Evolutionary conservation across 1,284 basidiomycete genomes (phyloP).

Genomic region (Pisolithus thermaeus): DNA sequence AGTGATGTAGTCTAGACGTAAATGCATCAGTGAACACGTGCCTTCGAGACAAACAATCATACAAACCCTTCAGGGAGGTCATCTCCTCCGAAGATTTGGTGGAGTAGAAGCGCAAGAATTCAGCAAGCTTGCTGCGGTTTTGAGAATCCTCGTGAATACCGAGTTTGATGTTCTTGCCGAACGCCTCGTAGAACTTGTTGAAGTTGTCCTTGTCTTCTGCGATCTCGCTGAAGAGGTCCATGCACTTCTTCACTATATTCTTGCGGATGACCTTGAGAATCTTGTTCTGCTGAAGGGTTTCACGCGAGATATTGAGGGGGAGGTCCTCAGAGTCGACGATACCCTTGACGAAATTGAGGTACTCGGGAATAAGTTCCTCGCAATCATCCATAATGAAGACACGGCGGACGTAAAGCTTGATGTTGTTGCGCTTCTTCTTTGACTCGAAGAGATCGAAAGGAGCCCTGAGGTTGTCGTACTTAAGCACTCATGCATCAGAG

Average conservation of each 20-base stretch:
- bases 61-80: slow-evolving; percentile 87
- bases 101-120: slow-evolving; percentile 98
- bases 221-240: slow-evolving; percentile 95
- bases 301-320: slow-evolving; percentile 99
- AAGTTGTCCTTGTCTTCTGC: slow-evolving; percentile 99
- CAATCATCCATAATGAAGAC: slow-evolving; percentile 99
- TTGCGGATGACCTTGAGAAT: slow-evolving; percentile 99
- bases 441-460: slow-evolving; percentile 99
- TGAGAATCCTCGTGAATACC: slow-evolving; percentile 99
- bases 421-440: slow-evolving; percentile 99
- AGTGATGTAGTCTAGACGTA: slow-evolving; percentile 86
- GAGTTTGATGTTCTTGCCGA: slow-evolving; percentile 97
- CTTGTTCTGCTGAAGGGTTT: slow-evolving; percentile 99
- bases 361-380: slow-evolving; percentile 99
- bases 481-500: slow-evolving; percentile 4
- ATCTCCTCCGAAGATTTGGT: slow-evolving; percentile 93
- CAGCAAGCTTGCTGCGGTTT: slow-evolving; percentile 98
- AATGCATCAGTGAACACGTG: slow-evolving; percentile 4
- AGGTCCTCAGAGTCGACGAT: slow-evolving; percentile 99
- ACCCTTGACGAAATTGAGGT: slow-evolving; percentile 99
- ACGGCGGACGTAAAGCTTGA: slow-evolving; percentile 99
- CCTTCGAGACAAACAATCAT: background rate
- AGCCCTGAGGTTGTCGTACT: slow-evolving; percentile 46
- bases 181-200: slow-evolving; percentile 93
- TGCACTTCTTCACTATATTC: slow-evolving; percentile 97